A percentile compares a stretch with the other conserved stretches of the same genome.
phyloP scores from a whole-genome alignment of 2,329 filamentous ascomycete genomes.

The Xylariaceae sp. region DNA sequence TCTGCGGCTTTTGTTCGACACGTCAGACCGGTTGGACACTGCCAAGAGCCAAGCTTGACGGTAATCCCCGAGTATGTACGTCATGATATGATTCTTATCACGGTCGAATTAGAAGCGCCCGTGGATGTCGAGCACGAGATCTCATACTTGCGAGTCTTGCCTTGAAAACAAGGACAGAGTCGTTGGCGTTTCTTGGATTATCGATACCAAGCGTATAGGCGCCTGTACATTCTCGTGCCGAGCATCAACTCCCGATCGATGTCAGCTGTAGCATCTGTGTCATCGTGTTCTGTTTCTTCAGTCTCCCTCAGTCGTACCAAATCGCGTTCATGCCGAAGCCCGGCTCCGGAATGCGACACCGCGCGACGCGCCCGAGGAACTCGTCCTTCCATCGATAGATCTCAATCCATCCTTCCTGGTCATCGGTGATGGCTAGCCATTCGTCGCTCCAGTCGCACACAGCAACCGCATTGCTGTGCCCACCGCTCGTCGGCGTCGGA shows the following conservation, averaged over 20 bases:
- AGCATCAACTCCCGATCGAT: not conserved
- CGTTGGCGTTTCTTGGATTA: not conserved
- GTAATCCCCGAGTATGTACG: not conserved
- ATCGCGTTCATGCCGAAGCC: constrained; percentile 96
- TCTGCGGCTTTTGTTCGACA: not conserved
- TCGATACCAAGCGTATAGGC: not conserved
- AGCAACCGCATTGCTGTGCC: constrained; percentile 82
- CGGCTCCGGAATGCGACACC: constrained; percentile 73
- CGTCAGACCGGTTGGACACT: not conserved
- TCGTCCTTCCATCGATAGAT: constrained; percentile 84
- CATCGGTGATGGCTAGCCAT: constrained; percentile 85
- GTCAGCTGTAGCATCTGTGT: not conserved
- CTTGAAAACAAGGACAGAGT: not conserved
- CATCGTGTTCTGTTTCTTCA: constrained; percentile 30
- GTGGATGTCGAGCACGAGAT: not conserved
- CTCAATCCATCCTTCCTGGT: constrained; percentile 81
- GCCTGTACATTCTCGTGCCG: not conserved
- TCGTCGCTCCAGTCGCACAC: constrained; percentile 81
- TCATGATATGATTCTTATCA: not conserved
- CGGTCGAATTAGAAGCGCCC: not conserved
- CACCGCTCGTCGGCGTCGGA: constrained; percentile 80
- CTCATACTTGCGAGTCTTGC: not conserved
- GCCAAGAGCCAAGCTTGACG: not conserved
- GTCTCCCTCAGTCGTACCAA: constrained; percentile 72
- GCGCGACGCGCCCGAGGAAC: constrained; percentile 70